Conservation (phyloP, 768 basidiomycete species). For the Tulasnella sp. region DNA sequence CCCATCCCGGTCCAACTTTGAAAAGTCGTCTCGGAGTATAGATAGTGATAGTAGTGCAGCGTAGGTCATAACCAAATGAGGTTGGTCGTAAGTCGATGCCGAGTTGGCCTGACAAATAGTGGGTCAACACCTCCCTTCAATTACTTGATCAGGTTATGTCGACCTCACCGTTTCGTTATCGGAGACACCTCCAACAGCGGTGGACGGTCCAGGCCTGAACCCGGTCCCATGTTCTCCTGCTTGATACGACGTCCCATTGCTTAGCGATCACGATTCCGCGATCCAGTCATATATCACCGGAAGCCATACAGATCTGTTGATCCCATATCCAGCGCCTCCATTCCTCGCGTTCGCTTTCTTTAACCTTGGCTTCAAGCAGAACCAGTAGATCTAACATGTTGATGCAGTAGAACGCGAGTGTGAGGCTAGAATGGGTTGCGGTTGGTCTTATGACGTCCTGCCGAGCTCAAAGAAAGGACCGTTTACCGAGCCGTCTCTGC, state of each 20-base stretch:
- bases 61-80: conserved; percentile 90
- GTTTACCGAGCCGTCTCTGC: conserved; percentile 61
- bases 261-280: conserved; percentile 4
- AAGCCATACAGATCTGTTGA: conserved; percentile 56
- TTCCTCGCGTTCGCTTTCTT: conserved; percentile 38
- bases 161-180: conserved; percentile 16
- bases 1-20: conserved; percentile 53
- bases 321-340: conserved; percentile 87
- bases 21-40: conserved; percentile 78
- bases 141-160: conserved; percentile 14
- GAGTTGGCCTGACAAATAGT: conserved; percentile 11
- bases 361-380: conserved; percentile 33
- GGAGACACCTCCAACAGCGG: conserved; percentile 32
- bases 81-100: conserved; percentile 39
- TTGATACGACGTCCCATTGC: conserved; percentile 21
- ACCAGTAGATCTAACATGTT: conserved; percentile 72
- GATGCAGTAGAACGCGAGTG: conserved; percentile 80
- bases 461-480: not conserved
- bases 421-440: conserved; percentile 42
- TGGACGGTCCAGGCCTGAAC: conserved; percentile 66
- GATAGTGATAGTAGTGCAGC: conserved; percentile 75
- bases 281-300: conserved; percentile 7
- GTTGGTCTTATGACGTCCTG: not conserved
- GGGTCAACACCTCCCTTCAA: not conserved
- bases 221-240: conserved; percentile 51